Evolutionary conservation across 352 stramenopile genomes (phyloP).

Genomic region (Pythium utonaiense): DNA sequence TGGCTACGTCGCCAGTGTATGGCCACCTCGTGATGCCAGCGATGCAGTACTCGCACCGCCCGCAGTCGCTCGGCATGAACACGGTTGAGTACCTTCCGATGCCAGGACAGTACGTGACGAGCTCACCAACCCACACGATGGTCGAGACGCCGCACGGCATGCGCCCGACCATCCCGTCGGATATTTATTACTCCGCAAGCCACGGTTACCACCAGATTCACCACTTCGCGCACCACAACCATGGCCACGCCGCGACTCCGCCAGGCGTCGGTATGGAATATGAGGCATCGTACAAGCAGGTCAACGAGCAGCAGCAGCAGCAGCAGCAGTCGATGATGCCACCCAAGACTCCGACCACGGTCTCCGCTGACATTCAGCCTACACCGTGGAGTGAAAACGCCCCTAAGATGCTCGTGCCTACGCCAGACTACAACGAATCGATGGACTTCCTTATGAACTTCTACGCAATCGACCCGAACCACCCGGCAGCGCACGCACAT

Average conservation of each 20-base stretch:
- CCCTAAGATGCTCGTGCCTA: conserved; percentile 25
- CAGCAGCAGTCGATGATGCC: conserved; percentile 10
- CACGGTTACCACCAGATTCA: conserved; percentile 13
- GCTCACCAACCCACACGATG: conserved; percentile 15
- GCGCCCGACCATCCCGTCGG: conserved; percentile 13
- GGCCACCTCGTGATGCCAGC: conserved; percentile 23
- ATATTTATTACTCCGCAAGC: conserved; percentile 23
- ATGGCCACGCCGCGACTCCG: conserved; percentile 1
- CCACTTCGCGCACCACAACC: not conserved
- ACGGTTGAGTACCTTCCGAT: conserved; percentile 20
- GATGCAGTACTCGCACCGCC: conserved; percentile 20
- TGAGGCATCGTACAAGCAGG: conserved; percentile 14
- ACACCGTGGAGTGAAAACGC: conserved; percentile 19
- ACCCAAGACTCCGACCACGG: conserved; percentile 12
- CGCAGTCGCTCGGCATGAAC: conserved; percentile 16
- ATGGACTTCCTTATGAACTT: conserved; percentile 84
- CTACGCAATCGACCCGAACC: conserved; percentile 48
- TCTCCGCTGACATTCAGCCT: conserved; percentile 11
- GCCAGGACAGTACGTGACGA: conserved; percentile 16
- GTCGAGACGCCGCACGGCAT: conserved; percentile 13
- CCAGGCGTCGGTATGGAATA: conserved; percentile 10
- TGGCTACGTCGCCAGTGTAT: conserved; percentile 17
- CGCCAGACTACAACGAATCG: conserved; percentile 67
- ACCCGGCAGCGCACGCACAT: conserved; percentile 24
- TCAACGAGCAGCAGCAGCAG: conserved; percentile 12